Percentiles rank a stretch among this genome's conserved stretches.
phyloP scores from a whole-genome alignment of 371 early-diverging fungal genomes.

The Chytridium lagenaria region DNA sequence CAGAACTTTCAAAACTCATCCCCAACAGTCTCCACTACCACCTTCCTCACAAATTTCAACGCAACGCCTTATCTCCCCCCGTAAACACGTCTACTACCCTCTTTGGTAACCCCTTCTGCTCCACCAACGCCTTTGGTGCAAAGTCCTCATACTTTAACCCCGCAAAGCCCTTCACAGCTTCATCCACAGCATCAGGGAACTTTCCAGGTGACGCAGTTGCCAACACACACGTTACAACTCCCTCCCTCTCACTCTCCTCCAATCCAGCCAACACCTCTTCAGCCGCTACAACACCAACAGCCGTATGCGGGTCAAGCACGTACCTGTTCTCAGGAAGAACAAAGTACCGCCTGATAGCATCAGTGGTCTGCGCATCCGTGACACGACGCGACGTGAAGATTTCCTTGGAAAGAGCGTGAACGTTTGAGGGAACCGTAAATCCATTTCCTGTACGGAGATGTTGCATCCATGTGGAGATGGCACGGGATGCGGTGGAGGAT shows the following conservation, averaged over 20 bases:
- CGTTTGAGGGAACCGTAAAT: constrained; percentile 69
- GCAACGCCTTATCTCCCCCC: constrained; percentile 39
- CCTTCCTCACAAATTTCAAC: constrained; percentile 35
- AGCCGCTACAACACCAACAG: too few species aligned
- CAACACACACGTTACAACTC: constrained; percentile 68
- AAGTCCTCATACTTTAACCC: constrained; percentile 48
- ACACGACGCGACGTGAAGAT: constrained; percentile 80
- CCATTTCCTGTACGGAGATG: constrained; percentile 73
- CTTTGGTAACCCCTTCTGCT: constrained; percentile 44
- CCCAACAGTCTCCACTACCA: constrained; percentile 43
- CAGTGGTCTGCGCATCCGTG: constrained; percentile 74
- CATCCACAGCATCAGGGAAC: constrained; percentile 89
- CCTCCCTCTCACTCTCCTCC: constrained; percentile 20
- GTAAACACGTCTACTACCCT: constrained; percentile 32
- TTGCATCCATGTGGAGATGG: constrained; percentile 75
- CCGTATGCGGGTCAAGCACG: constrained; percentile 95
- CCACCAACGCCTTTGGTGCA: constrained; percentile 49
- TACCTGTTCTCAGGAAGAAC: constrained; percentile 49
- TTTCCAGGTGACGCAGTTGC: constrained; percentile 97
- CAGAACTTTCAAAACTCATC: constrained; percentile 20
- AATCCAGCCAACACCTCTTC: constrained; percentile 44
- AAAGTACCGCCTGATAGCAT: constrained; percentile 72
- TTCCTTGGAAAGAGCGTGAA: constrained; percentile 70
- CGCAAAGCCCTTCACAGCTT: constrained; percentile 64
- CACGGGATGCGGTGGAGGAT: constrained; percentile 16